A percentile compares a stretch with the other conserved stretches of the same genome.
Evolutionary conservation across 805 yeast genomes (phyloP).

Genomic region (Metahyphopichia silvanorum): DNA sequence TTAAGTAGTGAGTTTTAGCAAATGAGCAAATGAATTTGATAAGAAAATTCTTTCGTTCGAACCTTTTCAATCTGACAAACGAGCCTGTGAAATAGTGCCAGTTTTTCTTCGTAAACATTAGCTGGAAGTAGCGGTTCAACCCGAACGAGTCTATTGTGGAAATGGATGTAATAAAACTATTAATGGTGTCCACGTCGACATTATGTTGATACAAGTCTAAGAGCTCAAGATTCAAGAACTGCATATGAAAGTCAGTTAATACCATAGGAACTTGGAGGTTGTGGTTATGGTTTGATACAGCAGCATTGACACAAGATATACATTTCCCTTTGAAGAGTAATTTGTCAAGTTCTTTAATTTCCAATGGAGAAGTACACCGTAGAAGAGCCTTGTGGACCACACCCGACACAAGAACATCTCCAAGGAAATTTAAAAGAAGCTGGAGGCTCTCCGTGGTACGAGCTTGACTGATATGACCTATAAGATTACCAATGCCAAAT

Average conservation of each 20-base stretch:
- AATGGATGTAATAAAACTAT: slow-evolving; percentile 17
- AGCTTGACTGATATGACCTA: slow-evolving; percentile 9
- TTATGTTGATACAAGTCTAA: slow-evolving; percentile 8
- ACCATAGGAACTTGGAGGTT: too few species aligned
- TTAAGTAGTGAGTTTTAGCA: slow-evolving; percentile 5
- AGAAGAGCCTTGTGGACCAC: slow-evolving; percentile 10
- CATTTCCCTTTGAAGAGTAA: slow-evolving; percentile 32
- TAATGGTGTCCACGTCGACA: slow-evolving; percentile 6
- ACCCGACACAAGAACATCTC: slow-evolving; percentile 8
- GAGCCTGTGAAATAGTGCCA: slow-evolving; percentile 16
- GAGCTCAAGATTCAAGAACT: slow-evolving; percentile 16
- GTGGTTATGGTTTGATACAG: slow-evolving; percentile 9
- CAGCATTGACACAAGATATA: slow-evolving; percentile 11
- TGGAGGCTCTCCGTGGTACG: too few species aligned
- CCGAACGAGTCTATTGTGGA: slow-evolving; percentile 15
- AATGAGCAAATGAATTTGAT: slow-evolving; percentile 12
- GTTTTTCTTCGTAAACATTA: slow-evolving; percentile 14
- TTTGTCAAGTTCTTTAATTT: slow-evolving; percentile 32
- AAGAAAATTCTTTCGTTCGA: slow-evolving; percentile 21
- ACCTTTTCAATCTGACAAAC: slow-evolving; percentile 18
- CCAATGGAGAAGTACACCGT: too few species aligned
- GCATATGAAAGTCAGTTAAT: slow-evolving; percentile 18
- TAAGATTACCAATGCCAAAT: slow-evolving; percentile 30
- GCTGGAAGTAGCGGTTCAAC: slow-evolving; percentile 16
- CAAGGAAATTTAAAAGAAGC: slow-evolving; percentile 3